Conservation (phyloP, 805 yeast species). For the Candida orba region DNA sequence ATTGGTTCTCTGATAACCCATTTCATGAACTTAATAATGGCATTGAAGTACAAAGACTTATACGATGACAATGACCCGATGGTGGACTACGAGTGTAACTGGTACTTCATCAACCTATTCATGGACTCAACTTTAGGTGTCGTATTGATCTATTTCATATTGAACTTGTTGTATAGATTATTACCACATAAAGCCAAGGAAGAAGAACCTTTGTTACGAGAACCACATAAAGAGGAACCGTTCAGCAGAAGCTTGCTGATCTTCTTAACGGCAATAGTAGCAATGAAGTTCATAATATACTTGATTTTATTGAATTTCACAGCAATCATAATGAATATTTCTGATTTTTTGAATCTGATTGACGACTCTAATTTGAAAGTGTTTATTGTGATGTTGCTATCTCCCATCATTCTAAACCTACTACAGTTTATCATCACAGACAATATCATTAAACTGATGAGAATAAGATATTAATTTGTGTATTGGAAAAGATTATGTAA, state of each 20-base stretch:
- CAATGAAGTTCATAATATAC: conserved; percentile 57
- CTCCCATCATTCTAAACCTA: conserved; percentile 67
- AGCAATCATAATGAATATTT: conserved; percentile 58
- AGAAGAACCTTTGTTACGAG: conserved; percentile 27
- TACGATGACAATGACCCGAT: conserved; percentile 27
- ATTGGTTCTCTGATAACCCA: conserved; percentile 85
- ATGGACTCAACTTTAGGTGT: conserved; percentile 94
- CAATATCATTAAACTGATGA: conserved; percentile 49
- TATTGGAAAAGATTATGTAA: neutral
- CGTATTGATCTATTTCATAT: conserved; percentile 59
- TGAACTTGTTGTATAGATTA: conserved; percentile 44
- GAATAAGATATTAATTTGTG: conserved; percentile 2
- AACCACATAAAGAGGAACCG: conserved; percentile 28
- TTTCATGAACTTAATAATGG: conserved; percentile 62
- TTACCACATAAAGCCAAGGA: conserved; percentile 51
- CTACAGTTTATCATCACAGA: conserved; percentile 70
- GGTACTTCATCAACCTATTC: conserved; percentile 85
- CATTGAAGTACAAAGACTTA: conserved; percentile 39
- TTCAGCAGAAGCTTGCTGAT: conserved; percentile 50
- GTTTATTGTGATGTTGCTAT: conserved; percentile 76
- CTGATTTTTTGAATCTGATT: conserved; percentile 32
- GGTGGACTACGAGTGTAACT: conserved; percentile 73
- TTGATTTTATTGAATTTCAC: conserved; percentile 38
- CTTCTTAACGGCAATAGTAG: conserved; percentile 53
- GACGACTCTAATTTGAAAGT: conserved; percentile 78